Conservation (phyloP, 306 rosid species). For the Acacia crassicarpa region DNA sequence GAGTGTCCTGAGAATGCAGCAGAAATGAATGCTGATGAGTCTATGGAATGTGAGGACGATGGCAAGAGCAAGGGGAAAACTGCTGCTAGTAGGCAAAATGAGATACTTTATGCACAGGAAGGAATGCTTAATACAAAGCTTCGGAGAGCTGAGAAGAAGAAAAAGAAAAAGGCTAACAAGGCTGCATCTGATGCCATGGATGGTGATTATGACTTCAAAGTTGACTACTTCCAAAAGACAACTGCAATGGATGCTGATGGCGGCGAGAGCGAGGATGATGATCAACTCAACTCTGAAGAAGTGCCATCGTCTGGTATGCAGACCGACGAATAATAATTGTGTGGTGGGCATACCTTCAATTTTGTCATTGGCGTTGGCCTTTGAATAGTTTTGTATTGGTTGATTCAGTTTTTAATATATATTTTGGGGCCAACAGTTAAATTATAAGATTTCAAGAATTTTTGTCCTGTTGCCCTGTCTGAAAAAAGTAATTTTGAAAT, state of each 20-base stretch:
- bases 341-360: not conserved
- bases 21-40: constrained; percentile 46
- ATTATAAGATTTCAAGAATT: not conserved
- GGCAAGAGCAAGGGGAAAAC: constrained; percentile 52
- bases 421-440: not conserved
- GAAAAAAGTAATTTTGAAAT: not conserved
- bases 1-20: constrained; percentile 30
- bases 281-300: constrained; percentile 31
- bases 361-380: not conserved
- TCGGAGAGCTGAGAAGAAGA: constrained; percentile 81
- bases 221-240: constrained; percentile 66
- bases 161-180: constrained; percentile 61
- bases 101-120: constrained; percentile 71
- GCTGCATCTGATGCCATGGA: constrained; percentile 59
- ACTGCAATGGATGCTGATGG: constrained; percentile 62
- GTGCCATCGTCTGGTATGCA: constrained; percentile 47
- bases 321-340: constrained; percentile 33
- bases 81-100: constrained; percentile 64
- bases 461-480: not conserved
- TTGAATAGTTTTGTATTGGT: not conserved
- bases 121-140: constrained; percentile 81
- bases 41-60: constrained; percentile 55
- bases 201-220: constrained; percentile 82
- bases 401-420: not conserved
- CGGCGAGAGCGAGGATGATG: constrained; percentile 28